Evolutionary conservation across 225 moss, liverwort and hornwort species (phyloP), one percentile per base, ranked within the genome.

Genomic region (Climacium dendroides): DNA sequence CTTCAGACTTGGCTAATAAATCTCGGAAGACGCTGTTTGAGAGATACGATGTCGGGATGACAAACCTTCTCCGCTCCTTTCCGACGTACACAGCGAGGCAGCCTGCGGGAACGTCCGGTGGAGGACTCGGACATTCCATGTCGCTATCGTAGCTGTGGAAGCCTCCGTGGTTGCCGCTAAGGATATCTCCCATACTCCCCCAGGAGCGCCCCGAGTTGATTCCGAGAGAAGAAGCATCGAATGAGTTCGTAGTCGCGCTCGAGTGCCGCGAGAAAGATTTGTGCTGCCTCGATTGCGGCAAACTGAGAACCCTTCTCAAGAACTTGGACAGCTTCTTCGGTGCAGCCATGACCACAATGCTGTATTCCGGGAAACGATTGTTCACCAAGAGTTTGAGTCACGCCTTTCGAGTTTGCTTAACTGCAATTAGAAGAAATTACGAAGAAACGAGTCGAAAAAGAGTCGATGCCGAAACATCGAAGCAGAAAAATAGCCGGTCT

Each of bases 51-150:
- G 95, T 93, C 74, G 93, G 95, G 81, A 98, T 96, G 75, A 98
- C 95, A 80, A 98, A 98, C 87, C 95, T 90, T 71, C 96, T 87
- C 50, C 92, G 91, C 95, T 96, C 97, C 76, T 91, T 90, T 4
- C 97, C 97, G 6, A 98, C 97, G 85, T 96, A 98, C 59, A 98
- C 87, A 43, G 97, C 96, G 76, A 98, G 90, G 84, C 82, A 94
- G 52, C 97, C 97, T 29, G 90, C 94, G 50, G 97, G 96, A 29
- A 96, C 96, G 58, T 95, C 97, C 78, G 89, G 53, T 32, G 92
- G 94, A 61, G 92, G 92, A 77, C 87, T 88, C 39, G 90, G 71
- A 50, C 81, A 87, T 71, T 94, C 92, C 75, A 85, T 69, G 74
- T 94, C 94, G 79, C 89, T 90, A 25, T 92, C 89, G 81, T 92